Evolutionary conservation across 495 filamentous ascomycete species (phyloP).

Genomic region (Talaromyces trachyspermus): DNA sequence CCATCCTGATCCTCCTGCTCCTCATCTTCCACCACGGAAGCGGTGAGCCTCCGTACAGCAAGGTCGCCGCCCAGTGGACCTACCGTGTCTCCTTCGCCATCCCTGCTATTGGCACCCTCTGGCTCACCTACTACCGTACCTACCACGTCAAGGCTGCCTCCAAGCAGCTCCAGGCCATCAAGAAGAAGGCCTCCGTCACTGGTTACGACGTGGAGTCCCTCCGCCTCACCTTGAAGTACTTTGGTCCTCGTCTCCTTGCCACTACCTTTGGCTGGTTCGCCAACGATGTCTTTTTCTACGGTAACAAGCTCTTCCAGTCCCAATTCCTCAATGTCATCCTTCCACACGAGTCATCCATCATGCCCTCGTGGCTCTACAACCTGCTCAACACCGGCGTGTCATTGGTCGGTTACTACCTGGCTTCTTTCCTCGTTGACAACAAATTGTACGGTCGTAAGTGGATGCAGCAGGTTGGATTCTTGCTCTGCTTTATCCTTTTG

Average conservation of each 20-base stretch:
- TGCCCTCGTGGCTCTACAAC: slow-evolving; percentile 86
- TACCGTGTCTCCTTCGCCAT: slow-evolving; percentile 81
- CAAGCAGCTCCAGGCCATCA: slow-evolving; percentile 66
- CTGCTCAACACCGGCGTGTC: slow-evolving; percentile 76
- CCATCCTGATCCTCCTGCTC: slow-evolving; percentile 70
- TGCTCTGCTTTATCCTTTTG: slow-evolving; percentile 81
- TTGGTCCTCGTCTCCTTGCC: slow-evolving; percentile 75
- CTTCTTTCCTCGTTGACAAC: slow-evolving; percentile 74
- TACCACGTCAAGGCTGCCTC: slow-evolving; percentile 77
- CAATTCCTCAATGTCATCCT: slow-evolving; percentile 76
- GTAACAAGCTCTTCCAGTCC: slow-evolving; percentile 92
- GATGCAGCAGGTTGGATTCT: slow-evolving; percentile 88
- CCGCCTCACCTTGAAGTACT: slow-evolving; percentile 64
- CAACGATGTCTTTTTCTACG: slow-evolving; percentile 96
- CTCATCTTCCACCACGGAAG: slow-evolving; percentile 71
- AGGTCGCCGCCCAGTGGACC: slow-evolving; percentile 67
- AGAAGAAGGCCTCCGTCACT: slow-evolving; percentile 78
- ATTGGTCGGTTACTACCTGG: slow-evolving; percentile 74
- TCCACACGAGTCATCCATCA: slow-evolving; percentile 52
- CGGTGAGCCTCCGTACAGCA: slow-evolving; percentile 65
- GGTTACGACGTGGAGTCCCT: slow-evolving; percentile 83
- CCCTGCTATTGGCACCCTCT: slow-evolving; percentile 79
- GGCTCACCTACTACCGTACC: slow-evolving; percentile 84
- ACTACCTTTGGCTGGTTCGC: slow-evolving; percentile 80
- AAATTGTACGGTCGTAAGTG: slow-evolving; percentile 86